A percentile compares a stretch with the other conserved stretches of the same genome.
Evolutionary conservation across 768 basidiomycete genomes (phyloP).

Genomic region (Auriscalpium orientale): DNA sequence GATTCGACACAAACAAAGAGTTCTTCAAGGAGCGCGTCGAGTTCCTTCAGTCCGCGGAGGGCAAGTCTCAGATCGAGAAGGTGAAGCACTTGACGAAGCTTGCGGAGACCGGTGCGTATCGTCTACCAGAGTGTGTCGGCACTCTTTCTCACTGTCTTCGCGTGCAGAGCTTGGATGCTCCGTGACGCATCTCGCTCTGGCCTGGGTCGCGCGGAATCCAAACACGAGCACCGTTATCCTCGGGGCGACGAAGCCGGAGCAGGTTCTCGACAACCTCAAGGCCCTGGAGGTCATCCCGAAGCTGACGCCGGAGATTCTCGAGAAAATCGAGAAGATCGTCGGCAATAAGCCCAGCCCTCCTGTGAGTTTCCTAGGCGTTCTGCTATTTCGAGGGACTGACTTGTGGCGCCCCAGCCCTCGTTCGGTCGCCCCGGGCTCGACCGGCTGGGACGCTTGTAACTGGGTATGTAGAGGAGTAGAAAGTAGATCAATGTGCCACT

Average conservation of each 20-base stretch:
- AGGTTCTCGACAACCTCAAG: slow-evolving; percentile 41
- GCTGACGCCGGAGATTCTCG: slow-evolving; percentile 41
- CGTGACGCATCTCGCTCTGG: slow-evolving; percentile 44
- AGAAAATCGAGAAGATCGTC: slow-evolving; percentile 46
- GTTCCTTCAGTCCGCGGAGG: slow-evolving; percentile 34
- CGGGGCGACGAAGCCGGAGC: slow-evolving; percentile 41
- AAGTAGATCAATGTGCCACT: too few relatives aligned
- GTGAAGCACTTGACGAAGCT: slow-evolving; percentile 39
- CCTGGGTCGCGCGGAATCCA: slow-evolving; percentile 47
- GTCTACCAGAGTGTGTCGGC: not conserved
- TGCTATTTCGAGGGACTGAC: not conserved
- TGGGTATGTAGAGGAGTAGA: too few relatives aligned
- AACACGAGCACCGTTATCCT: slow-evolving; percentile 42
- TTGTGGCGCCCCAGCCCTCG: not conserved
- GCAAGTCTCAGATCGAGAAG: slow-evolving; percentile 39
- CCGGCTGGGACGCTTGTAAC: not conserved
- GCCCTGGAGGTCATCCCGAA: slow-evolving; percentile 49
- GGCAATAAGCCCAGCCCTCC: slow-evolving; percentile 28
- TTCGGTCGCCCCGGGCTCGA: not conserved
- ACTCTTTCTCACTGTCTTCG: slow-evolving; percentile 8
- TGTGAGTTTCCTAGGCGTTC: not conserved
- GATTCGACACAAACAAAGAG: slow-evolving; percentile 34
- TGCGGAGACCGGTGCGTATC: slow-evolving; percentile 27
- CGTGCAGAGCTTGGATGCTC: slow-evolving; percentile 36
- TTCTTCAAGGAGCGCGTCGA: slow-evolving; percentile 40